These are phyloP conservation scores for Fraxinus xanthoxyloides DNA, from an alignment of 305 asterid species.

Conservation along the genomic window DNA sequence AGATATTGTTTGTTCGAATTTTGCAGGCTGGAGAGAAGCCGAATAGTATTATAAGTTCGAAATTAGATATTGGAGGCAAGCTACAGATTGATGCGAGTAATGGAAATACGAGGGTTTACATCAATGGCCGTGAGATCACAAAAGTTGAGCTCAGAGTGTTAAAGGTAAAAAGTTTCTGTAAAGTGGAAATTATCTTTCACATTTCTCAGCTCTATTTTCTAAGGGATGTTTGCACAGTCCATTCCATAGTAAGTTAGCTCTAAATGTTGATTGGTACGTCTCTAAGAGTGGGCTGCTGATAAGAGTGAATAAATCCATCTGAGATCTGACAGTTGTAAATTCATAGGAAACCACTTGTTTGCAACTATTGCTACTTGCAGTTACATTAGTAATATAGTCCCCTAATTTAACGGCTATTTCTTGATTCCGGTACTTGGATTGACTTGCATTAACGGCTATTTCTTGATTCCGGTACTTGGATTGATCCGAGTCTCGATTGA, in stretches of 20 bases:
- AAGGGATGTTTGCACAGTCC: neutral
- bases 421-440: too few relatives aligned
- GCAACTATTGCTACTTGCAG: neutral
- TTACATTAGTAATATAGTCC: too few relatives aligned
- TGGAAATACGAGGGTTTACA: slow-evolving; percentile 55
- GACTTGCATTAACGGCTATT: too few relatives aligned
- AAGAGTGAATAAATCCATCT: neutral
- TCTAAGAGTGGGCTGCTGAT: neutral
- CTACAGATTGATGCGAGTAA: slow-evolving; percentile 53
- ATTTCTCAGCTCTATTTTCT: neutral
- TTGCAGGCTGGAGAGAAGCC: slow-evolving; percentile 70
- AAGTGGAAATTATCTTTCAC: neutral
- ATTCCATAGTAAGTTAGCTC: slow-evolving; percentile 1
- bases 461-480: too few relatives aligned
- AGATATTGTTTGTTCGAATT: slow-evolving; percentile 2
- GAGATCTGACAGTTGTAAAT: neutral
- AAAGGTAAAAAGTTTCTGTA: slow-evolving; percentile 39
- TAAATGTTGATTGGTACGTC: neutral
- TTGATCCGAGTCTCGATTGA: too few relatives aligned
- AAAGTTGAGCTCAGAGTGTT: slow-evolving; percentile 58
- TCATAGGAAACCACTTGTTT: slow-evolving; percentile 3
- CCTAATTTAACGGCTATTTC: too few relatives aligned
- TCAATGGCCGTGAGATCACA: slow-evolving; percentile 70
- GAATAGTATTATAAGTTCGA: slow-evolving; percentile 46
- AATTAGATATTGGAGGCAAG: slow-evolving; percentile 55